phyloP scores from a whole-genome alignment of 495 filamentous ascomycete species.

The Chaetomium fimeti region DNA sequence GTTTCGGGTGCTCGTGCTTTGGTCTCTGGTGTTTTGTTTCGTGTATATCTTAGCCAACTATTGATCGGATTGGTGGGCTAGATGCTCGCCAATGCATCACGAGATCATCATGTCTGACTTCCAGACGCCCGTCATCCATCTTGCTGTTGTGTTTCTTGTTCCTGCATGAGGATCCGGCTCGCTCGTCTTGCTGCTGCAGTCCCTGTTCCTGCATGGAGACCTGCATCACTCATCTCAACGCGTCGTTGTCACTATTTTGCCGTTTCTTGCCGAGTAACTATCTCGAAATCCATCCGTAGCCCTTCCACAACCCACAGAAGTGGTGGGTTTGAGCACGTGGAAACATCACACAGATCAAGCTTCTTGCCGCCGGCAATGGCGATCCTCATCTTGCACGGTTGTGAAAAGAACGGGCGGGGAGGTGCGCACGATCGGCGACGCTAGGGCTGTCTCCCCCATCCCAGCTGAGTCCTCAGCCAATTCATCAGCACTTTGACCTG shows the following conservation, averaged over 20 bases:
- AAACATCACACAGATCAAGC: not conserved
- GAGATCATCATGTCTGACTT: not conserved
- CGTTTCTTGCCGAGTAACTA: too few species aligned
- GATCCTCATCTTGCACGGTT: not conserved
- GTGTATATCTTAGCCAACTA: not conserved
- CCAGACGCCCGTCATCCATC: not conserved
- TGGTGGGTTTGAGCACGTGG: not conserved
- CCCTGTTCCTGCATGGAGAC: not conserved
- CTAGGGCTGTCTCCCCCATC: not conserved
- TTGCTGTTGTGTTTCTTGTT: not conserved
- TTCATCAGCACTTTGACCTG: too few species aligned
- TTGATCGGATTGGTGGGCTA: too few species aligned
- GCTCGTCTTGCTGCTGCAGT: not conserved
- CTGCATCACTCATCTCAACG: not conserved
- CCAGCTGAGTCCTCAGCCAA: too few species aligned
- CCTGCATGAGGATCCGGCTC: not conserved
- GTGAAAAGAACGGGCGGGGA: not conserved
- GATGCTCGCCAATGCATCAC: not conserved
- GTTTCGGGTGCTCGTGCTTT: not conserved
- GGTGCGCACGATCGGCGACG: slow-evolving; percentile 4
- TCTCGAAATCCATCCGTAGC: too few species aligned
- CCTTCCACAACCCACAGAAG: not conserved
- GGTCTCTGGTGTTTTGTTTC: slow-evolving; percentile 6
- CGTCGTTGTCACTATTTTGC: not conserved
- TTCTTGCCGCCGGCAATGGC: not conserved